These are phyloP conservation scores for Schwanniomyces pseudopolymorphus DNA, from an alignment of 805 yeast species.

Conservation along the genomic window DNA sequence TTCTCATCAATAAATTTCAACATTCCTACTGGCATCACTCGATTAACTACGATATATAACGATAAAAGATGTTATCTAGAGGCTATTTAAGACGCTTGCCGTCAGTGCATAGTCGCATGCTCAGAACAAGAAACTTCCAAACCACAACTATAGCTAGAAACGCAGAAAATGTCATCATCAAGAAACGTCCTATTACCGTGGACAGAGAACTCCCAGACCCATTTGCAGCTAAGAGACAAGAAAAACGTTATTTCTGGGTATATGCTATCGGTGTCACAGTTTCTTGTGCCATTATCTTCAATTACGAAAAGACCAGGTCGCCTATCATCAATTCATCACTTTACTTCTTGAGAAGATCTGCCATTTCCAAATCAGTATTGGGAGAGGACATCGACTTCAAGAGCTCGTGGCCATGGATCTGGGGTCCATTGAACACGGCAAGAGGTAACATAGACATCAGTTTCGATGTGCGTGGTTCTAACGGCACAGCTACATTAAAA, in stretches of 20 bases:
- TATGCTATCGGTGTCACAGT: slow-evolving; percentile 39
- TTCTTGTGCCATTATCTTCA: slow-evolving; percentile 65
- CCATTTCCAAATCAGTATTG: slow-evolving; percentile 55
- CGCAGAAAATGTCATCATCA: not conserved
- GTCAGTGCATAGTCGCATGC: not conserved
- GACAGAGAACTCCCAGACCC: slow-evolving; percentile 86
- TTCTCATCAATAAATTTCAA: not conserved
- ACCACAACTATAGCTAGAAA: not conserved
- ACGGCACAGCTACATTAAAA: slow-evolving; percentile 51
- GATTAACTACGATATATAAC: not conserved
- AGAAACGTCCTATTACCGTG: slow-evolving; percentile 32
- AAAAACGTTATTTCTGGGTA: slow-evolving; percentile 51
- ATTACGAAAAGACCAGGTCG: slow-evolving; percentile 88
- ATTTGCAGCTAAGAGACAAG: slow-evolving; percentile 50
- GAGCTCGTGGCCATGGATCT: slow-evolving; percentile 83
- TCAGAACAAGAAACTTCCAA: not conserved
- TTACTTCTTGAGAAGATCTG: slow-evolving; percentile 79
- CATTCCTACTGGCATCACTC: not conserved
- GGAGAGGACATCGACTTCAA: slow-evolving; percentile 78
- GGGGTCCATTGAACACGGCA: slow-evolving; percentile 81
- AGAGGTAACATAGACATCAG: slow-evolving; percentile 74
- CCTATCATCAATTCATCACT: slow-evolving; percentile 86
- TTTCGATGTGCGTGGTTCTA: slow-evolving; percentile 70
- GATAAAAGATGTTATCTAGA: not conserved
- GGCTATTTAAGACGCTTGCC: not conserved